Evolutionary conservation across 225 moss, liverwort and hornwort species (phyloP), one percentile per base, ranked within the genome.

Genomic region (Bryum argenteum): DNA sequence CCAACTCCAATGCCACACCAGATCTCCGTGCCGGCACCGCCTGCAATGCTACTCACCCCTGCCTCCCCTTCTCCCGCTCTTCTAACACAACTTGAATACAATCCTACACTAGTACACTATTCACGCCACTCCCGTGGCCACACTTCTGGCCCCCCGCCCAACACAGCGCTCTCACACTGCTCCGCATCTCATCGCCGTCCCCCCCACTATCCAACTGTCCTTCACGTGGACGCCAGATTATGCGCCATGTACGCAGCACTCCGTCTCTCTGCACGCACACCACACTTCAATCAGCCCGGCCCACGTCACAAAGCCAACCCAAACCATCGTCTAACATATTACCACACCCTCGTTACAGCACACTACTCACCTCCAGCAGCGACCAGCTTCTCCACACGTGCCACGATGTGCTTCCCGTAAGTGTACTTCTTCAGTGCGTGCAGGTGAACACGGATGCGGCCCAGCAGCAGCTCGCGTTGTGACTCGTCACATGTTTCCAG

Each of bases 381-480:
- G 21, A 94, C 94, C 45, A 94, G 84, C 81, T 98, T 98, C 85
- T 98, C 98, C 71, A 98, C 98, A 26, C 98, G 91, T 7, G 91
- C 92, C 12, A 98, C 98, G 77, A 98, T 98, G 53, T 98, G 94
- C 80, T 98, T 98, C 47, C 98, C 98, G 58, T 98, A 98, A 6
- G 94, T 98, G 79, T 94, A 98, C 69, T 98, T 98, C 77, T 98
- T 98, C 60, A 98, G 85, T 10, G 98, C 98, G 78, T 98, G 94
- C 75, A 98, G 70, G 74, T 98, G 98, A 74, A 98, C 98, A 24
- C 91, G 91, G 61, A 94, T 98, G 14, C 98, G 94, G 40, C 94
- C 85, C 3, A 98, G 78, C 26, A 98, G 67, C 67, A 98, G 82
- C 66, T 98, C 98, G n/a, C 94, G 88, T 85, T 98, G 94, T 9